Percentiles rank a stretch among this genome's conserved stretches.
These are phyloP conservation scores for Paramecium biaurelia DNA, from an alignment of 73 alveolate genomes.

Conservation along the genomic window DNA sequence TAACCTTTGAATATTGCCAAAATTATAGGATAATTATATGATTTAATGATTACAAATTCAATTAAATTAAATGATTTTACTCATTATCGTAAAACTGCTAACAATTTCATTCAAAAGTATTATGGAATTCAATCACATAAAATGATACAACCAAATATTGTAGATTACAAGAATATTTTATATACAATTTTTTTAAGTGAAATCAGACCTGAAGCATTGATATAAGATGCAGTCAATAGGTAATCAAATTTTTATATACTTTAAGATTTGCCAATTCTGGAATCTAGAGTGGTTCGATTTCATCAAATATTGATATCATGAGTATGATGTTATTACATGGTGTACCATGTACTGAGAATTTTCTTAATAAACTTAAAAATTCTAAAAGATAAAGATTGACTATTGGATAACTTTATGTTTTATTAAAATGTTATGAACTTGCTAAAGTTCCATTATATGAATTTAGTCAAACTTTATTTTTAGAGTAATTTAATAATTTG, in stretches of 20 bases:
- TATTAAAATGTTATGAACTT: background rate
- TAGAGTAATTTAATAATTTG: background rate
- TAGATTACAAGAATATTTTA: background rate
- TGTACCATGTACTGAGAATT: background rate
- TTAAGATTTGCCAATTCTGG: constrained; percentile 1
- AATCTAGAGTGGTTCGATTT: background rate
- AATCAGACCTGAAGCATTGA: background rate
- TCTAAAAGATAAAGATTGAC: background rate
- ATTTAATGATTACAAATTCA: background rate
- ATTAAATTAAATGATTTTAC: background rate
- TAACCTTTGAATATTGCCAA: background rate
- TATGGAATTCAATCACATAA: background rate
- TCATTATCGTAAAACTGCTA: background rate
- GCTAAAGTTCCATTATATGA: background rate
- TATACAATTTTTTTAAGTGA: background rate
- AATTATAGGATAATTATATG: background rate
- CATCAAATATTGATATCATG: background rate
- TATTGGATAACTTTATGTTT: background rate
- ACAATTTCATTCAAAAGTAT: background rate
- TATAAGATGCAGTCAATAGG: background rate
- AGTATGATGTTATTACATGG: constrained; percentile 8
- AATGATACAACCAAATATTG: background rate
- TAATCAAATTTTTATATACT: background rate
- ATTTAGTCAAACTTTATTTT: background rate
- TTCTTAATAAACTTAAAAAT: background rate